phyloP scores from a whole-genome alignment of 2,329 filamentous ascomycete species.

The Ceratocystis diversiconidia region DNA sequence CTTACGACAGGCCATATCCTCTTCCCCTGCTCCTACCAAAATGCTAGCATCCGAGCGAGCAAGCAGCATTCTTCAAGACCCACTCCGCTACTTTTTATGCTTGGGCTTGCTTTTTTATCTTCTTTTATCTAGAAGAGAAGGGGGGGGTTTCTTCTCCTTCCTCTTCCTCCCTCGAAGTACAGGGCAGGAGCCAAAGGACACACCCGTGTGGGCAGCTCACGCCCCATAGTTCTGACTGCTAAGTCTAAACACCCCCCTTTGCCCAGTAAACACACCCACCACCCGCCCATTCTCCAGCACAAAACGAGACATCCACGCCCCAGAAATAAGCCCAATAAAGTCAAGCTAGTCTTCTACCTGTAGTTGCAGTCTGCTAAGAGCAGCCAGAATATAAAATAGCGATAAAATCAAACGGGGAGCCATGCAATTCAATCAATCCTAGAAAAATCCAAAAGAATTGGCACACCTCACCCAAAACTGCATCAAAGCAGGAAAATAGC shows the following conservation, averaged over 20 bases:
- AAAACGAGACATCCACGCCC: too few relatives aligned
- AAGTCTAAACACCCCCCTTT: too few relatives aligned
- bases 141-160: neutral
- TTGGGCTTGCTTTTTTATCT: neutral
- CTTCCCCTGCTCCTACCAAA: neutral
- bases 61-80: constrained; percentile 7
- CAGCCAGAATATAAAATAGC: neutral
- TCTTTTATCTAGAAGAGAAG: neutral
- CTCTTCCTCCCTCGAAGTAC: too few relatives aligned
- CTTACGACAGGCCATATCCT: neutral
- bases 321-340: too few relatives aligned
- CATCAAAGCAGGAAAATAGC: neutral
- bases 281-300: too few relatives aligned
- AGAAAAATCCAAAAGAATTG: constrained; percentile 1
- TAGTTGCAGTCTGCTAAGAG: too few relatives aligned
- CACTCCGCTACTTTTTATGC: neutral
- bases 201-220: too few relatives aligned
- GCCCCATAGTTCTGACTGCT: too few relatives aligned
- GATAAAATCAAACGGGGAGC: neutral
- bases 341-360: too few relatives aligned
- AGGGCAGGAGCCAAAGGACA: too few relatives aligned
- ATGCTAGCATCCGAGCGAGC: constrained; percentile 2
- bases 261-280: too few relatives aligned
- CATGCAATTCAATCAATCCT: neutral
- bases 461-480: neutral